Evolutionary conservation across 2,329 filamentous ascomycete genomes (phyloP).

Genomic region (Albophoma yamanashiensis): DNA sequence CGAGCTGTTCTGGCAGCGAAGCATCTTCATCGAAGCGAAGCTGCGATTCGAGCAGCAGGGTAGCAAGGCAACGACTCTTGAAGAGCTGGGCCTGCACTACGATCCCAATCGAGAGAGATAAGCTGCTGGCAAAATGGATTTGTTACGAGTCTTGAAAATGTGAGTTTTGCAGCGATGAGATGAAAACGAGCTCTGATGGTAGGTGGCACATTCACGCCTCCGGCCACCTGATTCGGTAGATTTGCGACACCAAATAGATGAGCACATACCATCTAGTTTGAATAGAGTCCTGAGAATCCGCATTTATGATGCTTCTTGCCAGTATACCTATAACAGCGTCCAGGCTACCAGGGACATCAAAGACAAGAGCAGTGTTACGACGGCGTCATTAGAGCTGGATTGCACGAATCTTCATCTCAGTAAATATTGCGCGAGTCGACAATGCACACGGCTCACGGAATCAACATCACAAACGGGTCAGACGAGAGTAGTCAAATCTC

Average conservation of each 20-base stretch:
- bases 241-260: background rate
- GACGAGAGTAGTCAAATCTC: constrained; percentile 14
- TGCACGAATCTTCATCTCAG: background rate
- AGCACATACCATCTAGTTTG: background rate
- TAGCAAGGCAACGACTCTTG: constrained; percentile 50
- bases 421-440: too few relatives aligned
- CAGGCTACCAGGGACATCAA: background rate
- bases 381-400: background rate
- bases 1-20: constrained; percentile 61
- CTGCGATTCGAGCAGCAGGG: constrained; percentile 59
- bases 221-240: background rate
- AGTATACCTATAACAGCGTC: too few relatives aligned
- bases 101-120: constrained; percentile 11
- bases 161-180: background rate
- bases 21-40: constrained; percentile 58
- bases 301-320: background rate
- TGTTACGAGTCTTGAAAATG: background rate
- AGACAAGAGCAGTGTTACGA: too few relatives aligned
- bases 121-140: background rate
- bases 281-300: background rate
- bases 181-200: too few relatives aligned
- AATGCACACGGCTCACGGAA: background rate
- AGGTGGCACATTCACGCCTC: background rate
- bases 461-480: background rate
- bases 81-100: constrained; percentile 63